These are phyloP conservation scores for Colletotrichum chrysophilum DNA, from an alignment of 2,329 filamentous ascomycete genomes.

Conservation along the genomic window DNA sequence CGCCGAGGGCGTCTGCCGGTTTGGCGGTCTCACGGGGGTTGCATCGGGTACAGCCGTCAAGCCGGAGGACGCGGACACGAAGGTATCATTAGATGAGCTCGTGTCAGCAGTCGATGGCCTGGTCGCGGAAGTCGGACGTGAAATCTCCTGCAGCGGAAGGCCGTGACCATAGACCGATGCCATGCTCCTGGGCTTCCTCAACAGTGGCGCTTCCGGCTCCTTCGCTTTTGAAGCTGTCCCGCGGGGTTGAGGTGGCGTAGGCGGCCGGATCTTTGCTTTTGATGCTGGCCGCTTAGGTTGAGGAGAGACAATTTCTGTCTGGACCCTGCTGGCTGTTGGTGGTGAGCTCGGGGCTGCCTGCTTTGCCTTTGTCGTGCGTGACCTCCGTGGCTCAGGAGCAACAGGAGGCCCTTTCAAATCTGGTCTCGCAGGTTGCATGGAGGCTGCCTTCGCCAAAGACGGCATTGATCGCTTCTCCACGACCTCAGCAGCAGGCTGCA, in stretches of 20 bases:
- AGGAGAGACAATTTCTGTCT: constrained; percentile 32
- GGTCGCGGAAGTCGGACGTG: constrained; percentile 5
- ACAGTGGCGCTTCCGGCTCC: background rate
- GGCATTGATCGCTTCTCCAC: background rate
- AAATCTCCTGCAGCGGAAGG: background rate
- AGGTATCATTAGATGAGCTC: constrained; percentile 24
- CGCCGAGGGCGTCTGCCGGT: background rate
- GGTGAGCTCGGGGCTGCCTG: constrained; percentile 22
- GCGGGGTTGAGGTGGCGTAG: constrained; percentile 41
- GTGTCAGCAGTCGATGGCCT: constrained; percentile 23
- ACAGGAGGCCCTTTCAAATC: background rate
- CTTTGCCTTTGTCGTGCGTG: background rate
- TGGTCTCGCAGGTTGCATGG: background rate
- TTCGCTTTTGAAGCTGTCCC: constrained; percentile 11
- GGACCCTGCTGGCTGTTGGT: constrained; percentile 17
- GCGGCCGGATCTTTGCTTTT: constrained; percentile 30
- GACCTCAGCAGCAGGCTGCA: background rate
- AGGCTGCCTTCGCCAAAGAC: background rate
- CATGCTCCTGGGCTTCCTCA: background rate
- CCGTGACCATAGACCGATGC: background rate
- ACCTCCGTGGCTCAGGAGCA: constrained; percentile 6
- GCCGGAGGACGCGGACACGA: constrained; percentile 36
- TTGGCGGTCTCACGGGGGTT: background rate
- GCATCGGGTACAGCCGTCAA: constrained; percentile 8
- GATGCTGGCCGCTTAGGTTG: constrained; percentile 34